These are phyloP conservation scores for Spathaspora sp. DNA, from an alignment of 1,139 yeast genomes.

Conservation along the genomic window DNA sequence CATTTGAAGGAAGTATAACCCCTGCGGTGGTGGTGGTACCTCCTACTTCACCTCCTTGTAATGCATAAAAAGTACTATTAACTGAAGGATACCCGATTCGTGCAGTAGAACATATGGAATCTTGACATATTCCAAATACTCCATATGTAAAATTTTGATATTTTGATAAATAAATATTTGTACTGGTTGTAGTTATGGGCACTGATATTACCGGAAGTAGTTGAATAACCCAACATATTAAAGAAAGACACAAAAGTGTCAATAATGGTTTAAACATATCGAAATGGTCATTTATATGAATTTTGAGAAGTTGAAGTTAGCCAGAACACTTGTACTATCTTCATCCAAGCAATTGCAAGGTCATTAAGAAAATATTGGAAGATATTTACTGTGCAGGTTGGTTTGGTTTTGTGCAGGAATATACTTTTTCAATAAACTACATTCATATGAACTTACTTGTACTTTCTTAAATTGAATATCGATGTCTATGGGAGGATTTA, in stretches of 20 bases:
- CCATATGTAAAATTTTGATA: slow-evolving; percentile 40
- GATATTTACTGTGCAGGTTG: too few species aligned
- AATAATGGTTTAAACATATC: slow-evolving; percentile 28
- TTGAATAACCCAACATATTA: slow-evolving; percentile 36
- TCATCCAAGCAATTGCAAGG: too few species aligned
- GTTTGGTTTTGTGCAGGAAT: too few species aligned
- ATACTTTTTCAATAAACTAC: too few species aligned
- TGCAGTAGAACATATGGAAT: slow-evolving; percentile 30
- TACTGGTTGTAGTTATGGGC: slow-evolving; percentile 34
- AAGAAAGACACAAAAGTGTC: slow-evolving; percentile 22
- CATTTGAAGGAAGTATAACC: slow-evolving; percentile 40
- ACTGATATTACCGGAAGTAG: slow-evolving; percentile 44
- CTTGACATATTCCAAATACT: slow-evolving; percentile 42
- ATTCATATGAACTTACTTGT: too few species aligned
- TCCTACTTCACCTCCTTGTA: background rate
- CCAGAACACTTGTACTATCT: too few species aligned
- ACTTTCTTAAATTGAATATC: too few species aligned
- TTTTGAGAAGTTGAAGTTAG: too few species aligned
- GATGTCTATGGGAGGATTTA: too few species aligned
- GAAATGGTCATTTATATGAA: background rate
- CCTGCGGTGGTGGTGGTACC: slow-evolving; percentile 18
- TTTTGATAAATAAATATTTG: slow-evolving; percentile 28
- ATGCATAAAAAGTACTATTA: slow-evolving; percentile 19
- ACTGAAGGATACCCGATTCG: slow-evolving; percentile 39
- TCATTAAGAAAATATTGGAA: too few species aligned